phyloP scores from a whole-genome alignment of 2,329 filamentous ascomycete genomes.

The Neopestalotiopsis sp. region DNA sequence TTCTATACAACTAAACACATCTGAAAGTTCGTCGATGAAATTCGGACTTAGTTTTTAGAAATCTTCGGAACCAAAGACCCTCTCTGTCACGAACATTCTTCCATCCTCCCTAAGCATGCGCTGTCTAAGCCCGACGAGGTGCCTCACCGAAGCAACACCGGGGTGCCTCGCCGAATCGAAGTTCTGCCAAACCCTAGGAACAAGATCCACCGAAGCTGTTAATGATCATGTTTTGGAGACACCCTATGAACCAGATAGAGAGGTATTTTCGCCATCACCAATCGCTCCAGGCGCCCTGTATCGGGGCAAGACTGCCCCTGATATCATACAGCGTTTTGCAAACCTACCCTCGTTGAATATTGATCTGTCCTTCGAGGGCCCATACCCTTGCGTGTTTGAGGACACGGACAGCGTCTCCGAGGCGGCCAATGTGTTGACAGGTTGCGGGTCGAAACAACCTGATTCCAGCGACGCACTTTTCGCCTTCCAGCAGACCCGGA shows the following conservation, averaged over 20 bases:
- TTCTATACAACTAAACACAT: background rate
- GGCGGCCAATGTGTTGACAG: background rate
- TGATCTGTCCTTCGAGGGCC: background rate
- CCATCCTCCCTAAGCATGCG: conserved; percentile 6
- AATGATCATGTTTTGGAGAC: background rate
- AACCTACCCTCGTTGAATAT: background rate
- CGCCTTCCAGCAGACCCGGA: background rate
- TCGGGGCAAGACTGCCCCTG: background rate
- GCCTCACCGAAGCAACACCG: background rate
- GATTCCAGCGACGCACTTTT: background rate
- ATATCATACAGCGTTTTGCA: conserved; percentile 1
- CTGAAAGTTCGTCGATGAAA: background rate
- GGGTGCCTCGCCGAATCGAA: background rate
- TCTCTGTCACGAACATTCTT: background rate
- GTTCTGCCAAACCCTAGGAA: background rate
- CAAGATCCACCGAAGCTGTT: background rate
- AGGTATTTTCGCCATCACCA: background rate
- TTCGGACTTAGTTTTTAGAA: background rate
- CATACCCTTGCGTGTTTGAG: background rate
- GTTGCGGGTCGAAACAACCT: background rate
- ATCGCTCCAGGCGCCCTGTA: background rate
- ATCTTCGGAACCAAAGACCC: background rate
- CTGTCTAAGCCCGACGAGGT: background rate
- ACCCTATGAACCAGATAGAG: background rate
- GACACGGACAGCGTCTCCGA: background rate